Conservation (phyloP, 2,329 filamentous ascomycete genomes). For the Clarireedia monteithiana region DNA sequence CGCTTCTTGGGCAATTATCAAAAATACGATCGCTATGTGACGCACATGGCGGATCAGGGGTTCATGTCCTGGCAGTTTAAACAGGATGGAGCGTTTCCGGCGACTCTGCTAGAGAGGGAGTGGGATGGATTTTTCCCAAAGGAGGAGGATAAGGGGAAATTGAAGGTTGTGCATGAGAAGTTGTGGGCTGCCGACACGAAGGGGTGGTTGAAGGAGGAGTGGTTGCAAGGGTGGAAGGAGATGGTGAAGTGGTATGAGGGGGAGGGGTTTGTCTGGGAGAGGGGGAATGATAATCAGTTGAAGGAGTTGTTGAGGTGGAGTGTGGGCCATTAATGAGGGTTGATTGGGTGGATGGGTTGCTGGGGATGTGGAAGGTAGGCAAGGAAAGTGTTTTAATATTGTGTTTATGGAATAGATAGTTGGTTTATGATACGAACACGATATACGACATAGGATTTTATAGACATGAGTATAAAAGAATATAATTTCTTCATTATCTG, state of each 20-base stretch:
- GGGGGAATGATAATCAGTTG: slow-evolving; percentile 1
- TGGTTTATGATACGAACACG: too few species aligned
- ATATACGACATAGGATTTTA: too few species aligned
- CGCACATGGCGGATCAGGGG: slow-evolving; percentile 8
- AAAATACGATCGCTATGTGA: background rate
- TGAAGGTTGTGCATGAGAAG: slow-evolving; percentile 9
- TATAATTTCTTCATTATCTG: too few species aligned
- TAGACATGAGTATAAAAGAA: too few species aligned
- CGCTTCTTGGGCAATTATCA: slow-evolving; percentile 1
- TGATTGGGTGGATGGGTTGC: background rate
- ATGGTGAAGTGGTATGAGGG: slow-evolving; percentile 5
- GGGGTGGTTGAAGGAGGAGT: slow-evolving; percentile 4
- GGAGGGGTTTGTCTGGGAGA: background rate
- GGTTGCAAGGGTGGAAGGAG: background rate
- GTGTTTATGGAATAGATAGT: too few species aligned
- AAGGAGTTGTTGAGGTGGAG: background rate
- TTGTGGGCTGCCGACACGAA: background rate
- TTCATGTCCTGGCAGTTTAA: slow-evolving; percentile 7
- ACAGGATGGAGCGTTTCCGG: slow-evolving; percentile 2
- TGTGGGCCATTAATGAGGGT: background rate
- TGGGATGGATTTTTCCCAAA: slow-evolving; percentile 6
- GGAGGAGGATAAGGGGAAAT: background rate
- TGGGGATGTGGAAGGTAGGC: background rate
- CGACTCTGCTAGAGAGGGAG: background rate
- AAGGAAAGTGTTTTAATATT: too few species aligned